Percentiles rank a stretch among this genome's conserved stretches.
Conservation (phyloP, 345 rosid species). For the Anacardium occidentale region DNA sequence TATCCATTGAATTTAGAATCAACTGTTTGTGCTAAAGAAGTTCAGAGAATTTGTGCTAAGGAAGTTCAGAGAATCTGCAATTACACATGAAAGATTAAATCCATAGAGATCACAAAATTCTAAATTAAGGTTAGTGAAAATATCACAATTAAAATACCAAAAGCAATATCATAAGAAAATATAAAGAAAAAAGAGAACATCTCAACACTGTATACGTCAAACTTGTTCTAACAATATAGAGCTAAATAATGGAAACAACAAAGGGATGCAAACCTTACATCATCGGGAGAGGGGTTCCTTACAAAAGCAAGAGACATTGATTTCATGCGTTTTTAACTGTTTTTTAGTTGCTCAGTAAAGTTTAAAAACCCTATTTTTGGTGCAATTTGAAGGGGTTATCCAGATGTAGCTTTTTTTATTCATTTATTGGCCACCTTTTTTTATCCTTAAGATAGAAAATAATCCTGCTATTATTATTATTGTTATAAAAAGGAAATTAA, state of each 20-base stretch:
- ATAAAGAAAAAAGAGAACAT: background rate
- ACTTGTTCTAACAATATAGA: background rate
- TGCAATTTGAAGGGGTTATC: background rate
- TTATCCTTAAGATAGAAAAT: background rate
- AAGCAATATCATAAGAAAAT: background rate
- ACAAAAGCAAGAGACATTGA: slow-evolving; percentile 2
- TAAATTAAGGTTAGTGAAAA: background rate
- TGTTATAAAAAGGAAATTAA: background rate
- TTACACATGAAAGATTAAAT: background rate
- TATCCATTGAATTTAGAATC: slow-evolving; percentile 43
- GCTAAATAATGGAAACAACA: background rate
- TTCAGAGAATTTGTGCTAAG: background rate
- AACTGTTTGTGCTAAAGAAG: slow-evolving; percentile 28
- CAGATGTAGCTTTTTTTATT: background rate
- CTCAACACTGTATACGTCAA: background rate
- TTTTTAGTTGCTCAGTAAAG: background rate
- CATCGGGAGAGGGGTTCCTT: slow-evolving; percentile 13
- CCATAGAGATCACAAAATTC: background rate
- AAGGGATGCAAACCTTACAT: too few relatives aligned
- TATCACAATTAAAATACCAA: background rate
- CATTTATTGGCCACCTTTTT: background rate
- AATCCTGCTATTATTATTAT: too few relatives aligned
- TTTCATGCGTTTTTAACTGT: background rate
- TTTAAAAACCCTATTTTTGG: slow-evolving; percentile 7
- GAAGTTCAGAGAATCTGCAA: background rate